Percentiles rank a stretch among this genome's conserved stretches.
Evolutionary conservation across 768 basidiomycete species (phyloP).

Genomic region (Amanita phalloides): DNA sequence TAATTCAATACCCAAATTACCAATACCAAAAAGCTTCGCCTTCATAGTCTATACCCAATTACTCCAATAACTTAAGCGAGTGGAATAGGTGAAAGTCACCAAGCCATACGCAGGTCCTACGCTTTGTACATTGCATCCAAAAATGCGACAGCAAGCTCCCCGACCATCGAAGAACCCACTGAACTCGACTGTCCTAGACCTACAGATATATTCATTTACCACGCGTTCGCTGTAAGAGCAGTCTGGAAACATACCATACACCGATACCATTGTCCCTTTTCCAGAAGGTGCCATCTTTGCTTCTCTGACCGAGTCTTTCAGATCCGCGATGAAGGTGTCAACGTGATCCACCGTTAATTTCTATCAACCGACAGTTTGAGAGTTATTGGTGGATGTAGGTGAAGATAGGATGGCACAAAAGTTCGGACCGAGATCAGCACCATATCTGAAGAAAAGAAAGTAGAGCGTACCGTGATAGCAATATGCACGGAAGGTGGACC

Average conservation of each 20-base stretch:
- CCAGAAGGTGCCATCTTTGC: conserved; percentile 56
- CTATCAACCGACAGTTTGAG: conserved; percentile 24
- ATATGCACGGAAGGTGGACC: conserved; percentile 83
- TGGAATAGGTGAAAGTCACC: not conserved
- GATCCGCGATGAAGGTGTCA: conserved; percentile 74
- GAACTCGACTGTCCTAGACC: conserved; percentile 77
- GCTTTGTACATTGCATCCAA: conserved; percentile 79
- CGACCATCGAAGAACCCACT: conserved; percentile 73
- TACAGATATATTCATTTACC: conserved; percentile 16
- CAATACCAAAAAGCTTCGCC: too few relatives aligned
- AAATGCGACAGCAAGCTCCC: conserved; percentile 67
- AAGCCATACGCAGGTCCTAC: conserved; percentile 16
- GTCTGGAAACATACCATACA: conserved; percentile 61
- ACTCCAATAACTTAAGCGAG: not conserved
- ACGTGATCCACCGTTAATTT: conserved; percentile 68
- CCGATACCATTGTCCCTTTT: conserved; percentile 80
- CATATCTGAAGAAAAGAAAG: not conserved
- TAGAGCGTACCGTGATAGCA: conserved; percentile 71
- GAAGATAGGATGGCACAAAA: too few relatives aligned
- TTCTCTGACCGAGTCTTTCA: conserved; percentile 67
- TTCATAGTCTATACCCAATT: not conserved
- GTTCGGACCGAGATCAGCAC: not conserved
- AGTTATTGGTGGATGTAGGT: too few relatives aligned
- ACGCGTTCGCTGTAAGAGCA: not conserved
- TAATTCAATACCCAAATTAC: too few relatives aligned